phyloP scores from a whole-genome alignment of 1,139 yeast species.

The Martiniozyma asiatica region DNA sequence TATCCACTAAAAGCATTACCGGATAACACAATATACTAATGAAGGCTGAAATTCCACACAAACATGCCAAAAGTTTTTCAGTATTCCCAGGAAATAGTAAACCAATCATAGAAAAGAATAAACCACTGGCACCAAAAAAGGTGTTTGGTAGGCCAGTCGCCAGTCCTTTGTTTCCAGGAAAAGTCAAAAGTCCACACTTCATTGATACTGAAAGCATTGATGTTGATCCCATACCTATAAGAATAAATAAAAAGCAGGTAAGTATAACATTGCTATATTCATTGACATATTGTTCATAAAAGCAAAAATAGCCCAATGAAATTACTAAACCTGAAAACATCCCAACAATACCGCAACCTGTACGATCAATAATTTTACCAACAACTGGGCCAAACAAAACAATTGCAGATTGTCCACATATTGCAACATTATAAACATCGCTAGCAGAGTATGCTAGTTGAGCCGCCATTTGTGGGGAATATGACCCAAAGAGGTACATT shows the following conservation, averaged over 20 bases:
- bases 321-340: constrained; percentile 33
- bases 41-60: constrained; percentile 30
- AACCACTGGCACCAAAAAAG: constrained; percentile 47
- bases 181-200: constrained; percentile 46
- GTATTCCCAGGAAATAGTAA: constrained; percentile 41
- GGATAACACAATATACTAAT: constrained; percentile 37
- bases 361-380: constrained; percentile 37
- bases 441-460: constrained; percentile 38
- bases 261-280: constrained; percentile 23
- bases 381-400: constrained; percentile 44
- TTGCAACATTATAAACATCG: constrained; percentile 39
- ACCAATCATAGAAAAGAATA: constrained; percentile 40
- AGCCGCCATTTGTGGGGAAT: constrained; percentile 46
- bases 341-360: constrained; percentile 36
- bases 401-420: constrained; percentile 42
- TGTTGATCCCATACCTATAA: constrained; percentile 46
- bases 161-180: constrained; percentile 45
- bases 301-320: constrained; percentile 33
- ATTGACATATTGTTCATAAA: constrained; percentile 34
- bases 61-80: constrained; percentile 34
- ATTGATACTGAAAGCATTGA: constrained; percentile 39
- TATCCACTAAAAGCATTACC: constrained; percentile 33
- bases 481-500: constrained; percentile 43
- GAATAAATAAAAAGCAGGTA: constrained; percentile 29
- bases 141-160: constrained; percentile 53